Base-by-base conservation (phyloP, 441 rosid species). In the Corymbia calophylla region DNA sequence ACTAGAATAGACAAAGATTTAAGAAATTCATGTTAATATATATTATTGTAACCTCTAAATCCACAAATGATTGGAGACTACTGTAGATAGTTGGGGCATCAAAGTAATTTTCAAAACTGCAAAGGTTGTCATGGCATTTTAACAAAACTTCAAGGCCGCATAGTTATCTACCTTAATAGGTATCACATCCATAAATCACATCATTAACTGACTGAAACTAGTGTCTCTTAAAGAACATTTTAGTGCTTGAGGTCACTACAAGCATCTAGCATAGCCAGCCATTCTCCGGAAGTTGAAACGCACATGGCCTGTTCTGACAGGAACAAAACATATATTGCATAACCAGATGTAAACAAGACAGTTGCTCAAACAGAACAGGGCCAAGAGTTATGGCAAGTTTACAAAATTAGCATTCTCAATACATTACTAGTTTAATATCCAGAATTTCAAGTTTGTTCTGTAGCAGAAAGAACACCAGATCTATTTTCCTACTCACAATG, bases 81-180 rank as follows among this genome's bases (percentile, higher is more conserved):
- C 23, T 68, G 77, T 68, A 68, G 44, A 68, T 19, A 3, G 77
- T 68, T 66, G 35, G 39, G 23, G 10, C 77, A 68, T 68, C 44
- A 68, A 68, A 68, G 44, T 68, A 17, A 17, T 31, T 68, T 68
- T 68, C 77, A 0, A 68, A 66, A 68, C 44, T 68, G 44, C 44
- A 68, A 66, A 31, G 77, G 77, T 0, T 68, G 77, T 32, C 0
- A 5, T 32, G 77, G 35, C 32, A 31, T 31, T 68, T 8, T 68
- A 68, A 68, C 44, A 68, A 68, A 17, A 35, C 0, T 73, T 35
- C 16, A 35, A 35, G 48, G 48, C 48, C 8, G 0, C 15, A 35
- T 5, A 73, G 29, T 73, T 73, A 73, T 73, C 48, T 35, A 35
- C 49, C 82, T 73, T 35, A 58, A 27, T 25, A 25, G 25, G n/a